Evolutionary conservation across 139 green algal genomes (phyloP), one percentile per base, ranked within the genome.

Genomic region (Chlorella sp.): DNA sequence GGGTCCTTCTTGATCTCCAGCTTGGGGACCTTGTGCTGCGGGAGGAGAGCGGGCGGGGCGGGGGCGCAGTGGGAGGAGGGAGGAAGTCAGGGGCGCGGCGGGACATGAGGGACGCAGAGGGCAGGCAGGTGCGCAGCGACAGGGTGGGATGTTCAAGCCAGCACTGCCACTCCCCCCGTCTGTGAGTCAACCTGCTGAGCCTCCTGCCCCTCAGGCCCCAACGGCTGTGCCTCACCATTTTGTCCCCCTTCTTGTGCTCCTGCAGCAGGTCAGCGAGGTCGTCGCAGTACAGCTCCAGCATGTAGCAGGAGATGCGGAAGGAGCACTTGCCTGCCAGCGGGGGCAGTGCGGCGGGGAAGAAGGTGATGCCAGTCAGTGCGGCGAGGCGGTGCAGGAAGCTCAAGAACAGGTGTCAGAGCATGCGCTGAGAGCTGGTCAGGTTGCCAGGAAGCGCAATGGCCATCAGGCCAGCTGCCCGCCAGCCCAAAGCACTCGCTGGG

Each of bases 1-100:
- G 93, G 85, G 91, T 99, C 98, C 91, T 98, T 99, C 96, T 99
- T 99, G 93, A 99, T 99, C 83, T 99, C 98, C 48, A 99, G 95
- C 93, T 96, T 97, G 28, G 95, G 93, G 26, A 40, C 39, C 81
- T 91, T 91, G 36, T 80, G 34, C 88, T 88, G 88, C 82, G 37
- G 87, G 24, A n/a, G 39, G n/a, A 32, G 68, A 68, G 39, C 22
- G 64, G 36, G 66, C 26, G 39, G 2, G 68, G 32, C 11, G 26
- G 39, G 18, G 66, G 84, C 36, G 84, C 37, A 16, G 39, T 3
- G 15, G 64, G 12, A 18, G 85, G 32, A 40, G 18, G 18, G 19
- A 57, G 39, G 3, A 83, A n/a, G 77, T 9, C 7, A 57, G 9
- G 7, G 48, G 48, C 48, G 48, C 5, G 48, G 48, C 48, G 48